Base-by-base conservation (phyloP, 768 basidiomycete genomes). In the Rhodotorula diobovata region DNA sequence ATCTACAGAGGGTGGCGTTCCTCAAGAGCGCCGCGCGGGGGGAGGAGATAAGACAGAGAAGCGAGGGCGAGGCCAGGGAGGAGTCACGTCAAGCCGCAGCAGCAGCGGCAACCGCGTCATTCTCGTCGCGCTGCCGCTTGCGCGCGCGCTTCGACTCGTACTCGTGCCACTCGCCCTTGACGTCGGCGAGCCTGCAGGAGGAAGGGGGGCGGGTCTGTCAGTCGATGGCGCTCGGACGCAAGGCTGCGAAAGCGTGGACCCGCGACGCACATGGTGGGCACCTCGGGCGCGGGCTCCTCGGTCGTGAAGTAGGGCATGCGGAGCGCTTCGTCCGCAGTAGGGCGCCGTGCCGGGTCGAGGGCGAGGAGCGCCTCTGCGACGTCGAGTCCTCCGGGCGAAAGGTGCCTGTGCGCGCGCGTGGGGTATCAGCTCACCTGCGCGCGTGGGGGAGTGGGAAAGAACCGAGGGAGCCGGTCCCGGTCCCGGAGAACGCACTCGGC, bases 141-240 rank as follows among this genome's bases (percentile, higher is more conserved):
- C 80, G 75, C 16, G 80, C 81, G 51, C 58, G 58, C 82, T 97
- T 99, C 21, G 91, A 90, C 80, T 97, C 94, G 72, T 94, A 84
- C 80, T 99, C 96, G 81, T 99, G 96, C 91, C 94, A 97, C 80
- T 98, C 96, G 56, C 96, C 95, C 79, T 91, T 87, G 53, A 96
- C 21, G 85, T 85, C 21, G 89, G 85, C 68, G 98, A 81, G 63
- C 93, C 65, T 66, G 65, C 25, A 35, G 94, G 66, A 23, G 39
- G 54, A 51, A 34, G 43, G 14, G 43, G n/a, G n/a, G n/a, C n/a
- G n/a, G n/a, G n/a, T n/a, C n/a, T 2, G 48, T 43, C 30, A 28
- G 60, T 25, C 32, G n/a, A n/a, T n/a, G n/a, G n/a, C n/a, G n/a
- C n/a, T n/a, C n/a, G n/a, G n/a, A n/a, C n/a, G n/a, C n/a, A n/a